Percentiles rank a stretch among this genome's conserved stretches.
These are phyloP conservation scores for Suillus subalutaceus DNA, from an alignment of 768 basidiomycete species.

Conservation along the genomic window DNA sequence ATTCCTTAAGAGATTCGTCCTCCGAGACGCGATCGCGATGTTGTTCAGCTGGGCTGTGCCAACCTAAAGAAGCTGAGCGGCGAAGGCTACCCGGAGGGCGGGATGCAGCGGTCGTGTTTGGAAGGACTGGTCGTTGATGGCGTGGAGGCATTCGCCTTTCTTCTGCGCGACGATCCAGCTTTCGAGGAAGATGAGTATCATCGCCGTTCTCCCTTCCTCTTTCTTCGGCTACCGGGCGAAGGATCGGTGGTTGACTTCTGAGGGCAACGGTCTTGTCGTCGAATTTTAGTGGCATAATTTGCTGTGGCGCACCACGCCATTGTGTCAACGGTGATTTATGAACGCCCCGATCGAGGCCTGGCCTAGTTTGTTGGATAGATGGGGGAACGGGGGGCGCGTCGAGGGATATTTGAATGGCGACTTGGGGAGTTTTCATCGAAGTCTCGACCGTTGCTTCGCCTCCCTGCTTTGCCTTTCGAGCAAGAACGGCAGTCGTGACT, in stretches of 20 bases:
- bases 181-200: not conserved
- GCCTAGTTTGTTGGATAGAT: not conserved
- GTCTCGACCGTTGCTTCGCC: not conserved
- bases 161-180: not conserved
- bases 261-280: not conserved
- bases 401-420: not conserved
- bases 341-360: not conserved
- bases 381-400: not conserved
- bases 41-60: not conserved
- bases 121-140: not conserved
- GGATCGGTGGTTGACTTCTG: not conserved
- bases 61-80: conserved; percentile 1
- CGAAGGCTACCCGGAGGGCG: not conserved
- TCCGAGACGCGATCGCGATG: not conserved
- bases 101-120: not conserved
- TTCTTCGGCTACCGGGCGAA: not conserved
- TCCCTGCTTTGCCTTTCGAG: not conserved
- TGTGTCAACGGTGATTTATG: not conserved
- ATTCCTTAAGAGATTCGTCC: not conserved
- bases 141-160: not conserved
- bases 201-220: not conserved
- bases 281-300: not conserved
- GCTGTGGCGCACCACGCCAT: not conserved
- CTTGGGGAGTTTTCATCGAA: not conserved
- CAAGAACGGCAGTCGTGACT: conserved; percentile 2